Evolutionary conservation across 345 rosid genomes (phyloP).

Genomic region (Aegle marmelos): DNA sequence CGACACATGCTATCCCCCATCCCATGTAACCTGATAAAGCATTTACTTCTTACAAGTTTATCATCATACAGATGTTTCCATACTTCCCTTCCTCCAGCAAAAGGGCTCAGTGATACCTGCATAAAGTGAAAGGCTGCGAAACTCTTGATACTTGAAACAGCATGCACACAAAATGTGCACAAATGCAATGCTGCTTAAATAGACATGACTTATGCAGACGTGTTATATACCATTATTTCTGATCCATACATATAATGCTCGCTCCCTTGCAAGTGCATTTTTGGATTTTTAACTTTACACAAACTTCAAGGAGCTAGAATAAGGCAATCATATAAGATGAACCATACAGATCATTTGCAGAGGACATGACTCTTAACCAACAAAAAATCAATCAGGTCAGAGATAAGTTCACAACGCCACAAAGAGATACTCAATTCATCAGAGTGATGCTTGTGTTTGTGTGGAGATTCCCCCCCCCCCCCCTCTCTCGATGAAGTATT

Average conservation of each 20-base stretch:
- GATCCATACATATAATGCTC: not conserved
- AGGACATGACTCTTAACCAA: not conserved
- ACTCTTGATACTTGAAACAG: not conserved
- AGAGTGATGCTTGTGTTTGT: not conserved
- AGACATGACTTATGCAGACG: not conserved
- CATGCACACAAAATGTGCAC: not conserved
- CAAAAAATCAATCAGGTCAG: not conserved
- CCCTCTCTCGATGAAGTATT: too few relatives aligned
- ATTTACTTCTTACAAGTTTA: conserved; percentile 34
- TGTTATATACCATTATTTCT: not conserved
- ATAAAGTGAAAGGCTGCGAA: not conserved
- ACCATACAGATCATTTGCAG: not conserved
- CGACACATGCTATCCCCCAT: conserved; percentile 39
- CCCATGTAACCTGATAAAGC: conserved; percentile 42
- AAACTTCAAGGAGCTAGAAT: not conserved
- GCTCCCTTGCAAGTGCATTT: not conserved
- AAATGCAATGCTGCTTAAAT: not conserved
- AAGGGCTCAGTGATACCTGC: conserved; percentile 38
- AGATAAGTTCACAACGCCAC: not conserved
- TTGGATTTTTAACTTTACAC: not conserved
- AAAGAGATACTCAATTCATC: not conserved
- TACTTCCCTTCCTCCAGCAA: conserved; percentile 23
- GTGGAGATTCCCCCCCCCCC: too few relatives aligned
- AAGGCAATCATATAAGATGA: not conserved
- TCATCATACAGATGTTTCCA: conserved; percentile 30